Evolutionary conservation across 2,329 filamentous ascomycete genomes (phyloP), one percentile per base, ranked within the genome.

Genomic region (Sclerotinia minor): DNA sequence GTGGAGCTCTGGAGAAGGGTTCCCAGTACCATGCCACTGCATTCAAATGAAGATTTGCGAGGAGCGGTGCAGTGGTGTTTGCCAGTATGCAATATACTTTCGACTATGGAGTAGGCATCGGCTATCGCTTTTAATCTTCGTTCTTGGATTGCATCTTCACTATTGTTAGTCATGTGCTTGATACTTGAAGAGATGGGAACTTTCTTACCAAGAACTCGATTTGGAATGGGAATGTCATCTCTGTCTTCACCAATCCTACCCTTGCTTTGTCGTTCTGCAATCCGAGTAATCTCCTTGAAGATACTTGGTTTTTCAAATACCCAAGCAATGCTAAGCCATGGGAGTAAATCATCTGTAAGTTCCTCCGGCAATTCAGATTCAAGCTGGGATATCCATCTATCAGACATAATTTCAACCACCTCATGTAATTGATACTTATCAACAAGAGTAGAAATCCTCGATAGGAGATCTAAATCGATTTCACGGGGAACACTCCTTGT

Each of bases 391-490:
- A 66, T 41, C 64, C 53, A 66, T 17, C 54, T 35, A 50, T 60
- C 53, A 35, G 64, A 59, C 32, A 66, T 60, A 35, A 60, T 52
- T 26, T 66, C 64, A 26, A 60, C 64, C 5, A 59, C 53, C 53
- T 66, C 64, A 41, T 60, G 64, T 29, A 66, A 41, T 50, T 66
- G 64, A 66, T 60, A 66, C 53, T 66, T 66, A 35, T 66, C 64
- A 7, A 66, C 64, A 11, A 66, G n/a, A 24, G 64, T 66, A 32
- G 53, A 66, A n/a, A 60, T 66, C 11, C 44, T 66, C 17, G 9
- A 60, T 11, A 60, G 11, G 5, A 66, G 29, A 44, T 64, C 47
- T 2, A 64, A 26, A 54, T 60, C 29, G 0, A 49, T 19, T 41
- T 41, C 19, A 15, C 17, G 44, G n/a, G 54, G 44, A n/a, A 60